phyloP scores from a whole-genome alignment of 148 eudicot genomes.

The Rhododendron griersonianum region DNA sequence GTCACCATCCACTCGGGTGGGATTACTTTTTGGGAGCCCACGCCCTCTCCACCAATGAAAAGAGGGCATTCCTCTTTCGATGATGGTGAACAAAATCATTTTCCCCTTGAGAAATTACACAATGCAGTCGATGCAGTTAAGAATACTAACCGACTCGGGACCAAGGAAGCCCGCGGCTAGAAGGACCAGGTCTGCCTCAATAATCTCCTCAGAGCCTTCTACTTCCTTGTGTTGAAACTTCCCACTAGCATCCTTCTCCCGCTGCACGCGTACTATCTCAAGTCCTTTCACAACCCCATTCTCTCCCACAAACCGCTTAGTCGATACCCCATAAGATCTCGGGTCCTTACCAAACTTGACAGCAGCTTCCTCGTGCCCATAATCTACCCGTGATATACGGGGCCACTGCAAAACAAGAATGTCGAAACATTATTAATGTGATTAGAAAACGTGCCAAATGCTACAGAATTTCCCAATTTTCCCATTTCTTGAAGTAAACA shows the following conservation, averaged over 20 bases:
- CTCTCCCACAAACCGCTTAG: slow-evolving; percentile 85
- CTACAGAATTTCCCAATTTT: background rate
- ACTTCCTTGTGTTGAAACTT: slow-evolving; percentile 78
- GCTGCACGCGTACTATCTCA: slow-evolving; percentile 67
- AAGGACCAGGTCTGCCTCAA: slow-evolving; percentile 81
- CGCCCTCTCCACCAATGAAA: background rate
- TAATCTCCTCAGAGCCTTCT: slow-evolving; percentile 74
- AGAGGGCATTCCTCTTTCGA: background rate
- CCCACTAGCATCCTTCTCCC: slow-evolving; percentile 97
- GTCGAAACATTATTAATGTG: background rate
- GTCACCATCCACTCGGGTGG: background rate
- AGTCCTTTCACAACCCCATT: slow-evolving; percentile 81
- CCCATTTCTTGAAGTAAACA: background rate
- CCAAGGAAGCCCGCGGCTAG: slow-evolving; percentile 99
- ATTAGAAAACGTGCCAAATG: background rate
- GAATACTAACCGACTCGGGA: slow-evolving; percentile 82
- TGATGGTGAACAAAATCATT: background rate
- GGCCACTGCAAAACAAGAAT: slow-evolving; percentile 70
- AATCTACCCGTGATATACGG: slow-evolving; percentile 89
- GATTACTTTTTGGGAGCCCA: background rate
- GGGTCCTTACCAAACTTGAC: slow-evolving; percentile 95
- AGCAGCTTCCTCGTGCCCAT: slow-evolving; percentile 95
- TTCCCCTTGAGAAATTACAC: background rate
- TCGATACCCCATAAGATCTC: slow-evolving; percentile 79
- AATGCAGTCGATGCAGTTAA: background rate